Conservation (phyloP, 1,284 basidiomycete species). For the Apiotrichum sp. region DNA sequence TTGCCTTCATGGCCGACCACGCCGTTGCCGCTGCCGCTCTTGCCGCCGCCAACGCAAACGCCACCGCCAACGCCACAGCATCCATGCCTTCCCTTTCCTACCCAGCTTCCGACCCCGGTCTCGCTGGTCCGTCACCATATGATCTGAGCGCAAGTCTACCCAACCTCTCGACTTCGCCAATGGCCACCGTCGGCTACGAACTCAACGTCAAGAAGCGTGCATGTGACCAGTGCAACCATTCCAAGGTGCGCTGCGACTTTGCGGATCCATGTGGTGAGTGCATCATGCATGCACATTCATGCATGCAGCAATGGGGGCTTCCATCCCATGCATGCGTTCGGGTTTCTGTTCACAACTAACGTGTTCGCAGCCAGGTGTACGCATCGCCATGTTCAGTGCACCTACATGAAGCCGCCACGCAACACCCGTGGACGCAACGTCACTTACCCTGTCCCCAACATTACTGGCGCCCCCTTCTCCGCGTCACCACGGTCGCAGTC, state of each 20-base stretch:
- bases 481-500: conserved; percentile 21
- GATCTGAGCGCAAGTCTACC: not conserved
- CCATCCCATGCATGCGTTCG: no score
- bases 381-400: conserved; percentile 64
- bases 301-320: no score
- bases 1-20: not conserved
- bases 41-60: no score
- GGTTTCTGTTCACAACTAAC: no score
- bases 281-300: not conserved
- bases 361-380: conserved; percentile 62
- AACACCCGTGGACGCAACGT: conserved; percentile 13
- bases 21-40: no score
- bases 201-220: conserved; percentile 40
- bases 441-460: conserved; percentile 10
- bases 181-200: not conserved
- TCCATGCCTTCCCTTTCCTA: conserved; percentile 41
- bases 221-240: conserved; percentile 79
- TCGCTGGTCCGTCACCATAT: not conserved
- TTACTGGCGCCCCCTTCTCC: conserved; percentile 12
- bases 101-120: conserved; percentile 1
- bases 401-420: conserved; percentile 65
- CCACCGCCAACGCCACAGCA: conserved; percentile 10
- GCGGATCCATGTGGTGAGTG: conserved; percentile 64
- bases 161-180: not conserved
- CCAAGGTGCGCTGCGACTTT: conserved; percentile 71